Base-by-base conservation (phyloP, 1,284 basidiomycete genomes). In the Meripilus lineatus region DNA sequence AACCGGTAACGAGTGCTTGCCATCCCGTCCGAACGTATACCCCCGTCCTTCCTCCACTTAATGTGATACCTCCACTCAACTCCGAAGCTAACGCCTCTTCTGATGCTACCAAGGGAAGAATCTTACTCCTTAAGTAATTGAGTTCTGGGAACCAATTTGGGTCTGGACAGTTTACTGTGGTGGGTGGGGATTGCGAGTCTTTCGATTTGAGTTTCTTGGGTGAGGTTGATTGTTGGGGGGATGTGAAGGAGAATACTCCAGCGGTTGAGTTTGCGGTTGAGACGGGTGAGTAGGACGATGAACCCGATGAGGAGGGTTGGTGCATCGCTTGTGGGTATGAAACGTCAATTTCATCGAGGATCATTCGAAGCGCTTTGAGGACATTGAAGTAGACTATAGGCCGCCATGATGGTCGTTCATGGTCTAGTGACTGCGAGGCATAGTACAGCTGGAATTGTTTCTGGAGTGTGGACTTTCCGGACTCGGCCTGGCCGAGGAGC, bases 371-470 rank as follows among this genome's bases (percentile, higher is more conserved):
- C 42, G 84, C 84, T 58, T 84, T 85, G 70, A 89, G 75, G 54
- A 89, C 70, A 65, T 89, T 89, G 67, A 85, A 81, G 65, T 84
- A 86, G 22, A 89, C 84, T 40, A 88, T 79, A 2, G 84, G 82
- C 21, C 77, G 74, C 86, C 87, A 89, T 14, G 75, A 76, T 0
- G 81, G 78, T 17, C 81, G 78, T 62, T 85, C 82, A 45, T 68
- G 63, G 47, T 89, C 84, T 36, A 89, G 71, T 1, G 78, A 68
- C 46, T 77, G 71, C 5, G 82, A 80, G 2, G 84, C 78, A 55
- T 89, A 87, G 62, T 81, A 81, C 1, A 89, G 71, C 57, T 89
- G 86, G 56, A 89, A 87, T 62, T 89, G 84, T 54, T 87, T 88
- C 56, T 84, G 83, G 6, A 89, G 69, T 1, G 85, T 87, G 1